phyloP scores from a whole-genome alignment of 306 rosid species.

The Cucurbita ficifolia region DNA sequence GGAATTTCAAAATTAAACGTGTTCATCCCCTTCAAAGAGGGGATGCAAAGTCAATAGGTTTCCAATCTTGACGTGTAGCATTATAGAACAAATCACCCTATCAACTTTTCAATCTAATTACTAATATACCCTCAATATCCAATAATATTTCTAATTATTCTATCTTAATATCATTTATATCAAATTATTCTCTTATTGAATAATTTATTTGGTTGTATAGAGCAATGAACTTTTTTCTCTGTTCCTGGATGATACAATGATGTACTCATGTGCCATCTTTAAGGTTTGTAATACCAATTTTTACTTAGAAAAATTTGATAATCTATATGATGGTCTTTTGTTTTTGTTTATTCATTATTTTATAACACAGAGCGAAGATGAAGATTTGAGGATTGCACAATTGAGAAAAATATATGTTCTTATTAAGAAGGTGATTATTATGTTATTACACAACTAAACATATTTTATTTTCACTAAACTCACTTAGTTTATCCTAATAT shows the following conservation, averaged over 20 bases:
- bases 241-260: background rate
- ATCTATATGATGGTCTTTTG: too few species aligned
- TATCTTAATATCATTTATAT: too few species aligned
- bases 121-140: background rate
- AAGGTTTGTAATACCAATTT: background rate
- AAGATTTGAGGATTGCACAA: constrained; percentile 68
- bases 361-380: constrained; percentile 32
- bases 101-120: too few species aligned
- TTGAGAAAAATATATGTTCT: constrained; percentile 51
- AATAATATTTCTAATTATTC: too few species aligned
- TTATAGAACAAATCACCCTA: too few species aligned
- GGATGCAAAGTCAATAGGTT: too few species aligned
- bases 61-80: too few species aligned
- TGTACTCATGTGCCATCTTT: background rate
- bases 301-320: too few species aligned
- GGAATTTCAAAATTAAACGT: too few species aligned
- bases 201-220: background rate
- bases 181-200: background rate
- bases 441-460: background rate
- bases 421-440: constrained; percentile 31
- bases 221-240: background rate
- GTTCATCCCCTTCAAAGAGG: too few species aligned
- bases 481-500: background rate
- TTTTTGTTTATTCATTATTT: too few species aligned
- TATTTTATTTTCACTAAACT: background rate